Base-by-base conservation (phyloP, 768 basidiomycete species). In the Trametes gibbosa region DNA sequence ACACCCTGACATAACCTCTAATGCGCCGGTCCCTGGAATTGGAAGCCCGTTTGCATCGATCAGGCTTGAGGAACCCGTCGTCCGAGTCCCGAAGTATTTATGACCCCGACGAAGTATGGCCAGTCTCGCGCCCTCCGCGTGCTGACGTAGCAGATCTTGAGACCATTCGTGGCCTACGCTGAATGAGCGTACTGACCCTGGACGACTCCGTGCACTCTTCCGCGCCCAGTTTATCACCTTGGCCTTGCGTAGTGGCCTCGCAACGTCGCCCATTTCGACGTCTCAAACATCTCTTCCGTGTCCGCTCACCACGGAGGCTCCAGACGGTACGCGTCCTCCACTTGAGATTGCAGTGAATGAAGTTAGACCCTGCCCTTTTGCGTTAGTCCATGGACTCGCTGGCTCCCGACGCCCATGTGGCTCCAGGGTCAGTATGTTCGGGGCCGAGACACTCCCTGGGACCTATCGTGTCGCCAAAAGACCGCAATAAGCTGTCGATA, bases 21-120 rank as follows among this genome's bases (percentile, higher is more conserved):
- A 51, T 50, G n/a, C 55, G 34, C 48, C 56, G 40, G 51, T 21
- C 61, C 61, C 56, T 62, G 61, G 50, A 43, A 58, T 46, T 19
- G 56, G 61, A 57, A 62, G 61, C 32, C 19, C 19, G 41, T 46
- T 25, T 62, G 51, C 61, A 62, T 62, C 61, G 56, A 62, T 62
- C 56, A 50, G 41, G 37, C 34, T 14, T 53, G 46, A 48, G 49
- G 41, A 47, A 52, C 42, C 49, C 45, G 17, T 17, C 16, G 5
- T 46, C 48, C 52, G 29, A 32, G 29, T 32, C 24, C 40, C 45
- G 51, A 35, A 27, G 56, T 62, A 62, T 62, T 58, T 62, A 62
- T 57, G 61, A 37, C 46, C 51, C 51, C 24, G 48, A 25, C 47
- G 40, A 29, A 41, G 39, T 62, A 56, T 58, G 61, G 61, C 61